phyloP scores from a whole-genome alignment of 2,329 filamentous ascomycete genomes.

The Penicillium sp. region DNA sequence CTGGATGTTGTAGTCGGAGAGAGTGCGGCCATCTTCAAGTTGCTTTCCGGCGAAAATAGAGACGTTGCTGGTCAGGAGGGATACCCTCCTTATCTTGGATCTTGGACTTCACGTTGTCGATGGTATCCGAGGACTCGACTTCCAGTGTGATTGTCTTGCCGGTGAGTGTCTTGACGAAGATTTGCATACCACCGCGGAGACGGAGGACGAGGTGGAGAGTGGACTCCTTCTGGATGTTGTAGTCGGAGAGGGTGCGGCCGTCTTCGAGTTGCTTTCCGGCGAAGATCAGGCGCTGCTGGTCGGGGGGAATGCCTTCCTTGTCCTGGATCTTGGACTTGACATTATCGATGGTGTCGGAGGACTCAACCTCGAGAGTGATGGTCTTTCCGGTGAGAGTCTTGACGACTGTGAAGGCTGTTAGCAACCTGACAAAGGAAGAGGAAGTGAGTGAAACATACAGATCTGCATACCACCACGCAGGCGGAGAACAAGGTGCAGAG shows the following conservation, averaged over 20 bases:
- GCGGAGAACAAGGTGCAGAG: constrained; percentile 73
- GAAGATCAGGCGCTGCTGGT: constrained; percentile 95
- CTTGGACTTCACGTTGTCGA: constrained; percentile 93
- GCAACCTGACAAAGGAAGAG: neutral
- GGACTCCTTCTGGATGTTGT: constrained; percentile 94
- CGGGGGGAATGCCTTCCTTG: constrained; percentile 94
- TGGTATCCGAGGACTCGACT: constrained; percentile 85
- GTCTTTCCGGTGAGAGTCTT: constrained; percentile 65
- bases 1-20: too few relatives aligned
- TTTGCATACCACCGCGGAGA: constrained; percentile 76
- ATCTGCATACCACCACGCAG: constrained; percentile 67
- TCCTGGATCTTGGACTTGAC: constrained; percentile 98
- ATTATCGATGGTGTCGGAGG: constrained; percentile 88
- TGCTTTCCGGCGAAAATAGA: constrained; percentile 96
- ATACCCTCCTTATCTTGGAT: constrained; percentile 83
- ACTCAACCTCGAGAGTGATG: constrained; percentile 68
- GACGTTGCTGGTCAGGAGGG: constrained; percentile 88
- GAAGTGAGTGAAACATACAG: constrained; percentile 49
- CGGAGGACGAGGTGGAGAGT: constrained; percentile 84
- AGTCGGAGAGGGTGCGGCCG: constrained; percentile 84
- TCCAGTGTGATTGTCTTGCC: constrained; percentile 95
- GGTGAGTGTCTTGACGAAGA: constrained; percentile 60
- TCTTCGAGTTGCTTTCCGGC: constrained; percentile 97
- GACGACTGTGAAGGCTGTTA: constrained; percentile 46
- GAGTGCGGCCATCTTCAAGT: constrained; percentile 86